These are phyloP conservation scores for Diaporthe vexans DNA, from an alignment of 2,329 filamentous ascomycete genomes.

Conservation along the genomic window DNA sequence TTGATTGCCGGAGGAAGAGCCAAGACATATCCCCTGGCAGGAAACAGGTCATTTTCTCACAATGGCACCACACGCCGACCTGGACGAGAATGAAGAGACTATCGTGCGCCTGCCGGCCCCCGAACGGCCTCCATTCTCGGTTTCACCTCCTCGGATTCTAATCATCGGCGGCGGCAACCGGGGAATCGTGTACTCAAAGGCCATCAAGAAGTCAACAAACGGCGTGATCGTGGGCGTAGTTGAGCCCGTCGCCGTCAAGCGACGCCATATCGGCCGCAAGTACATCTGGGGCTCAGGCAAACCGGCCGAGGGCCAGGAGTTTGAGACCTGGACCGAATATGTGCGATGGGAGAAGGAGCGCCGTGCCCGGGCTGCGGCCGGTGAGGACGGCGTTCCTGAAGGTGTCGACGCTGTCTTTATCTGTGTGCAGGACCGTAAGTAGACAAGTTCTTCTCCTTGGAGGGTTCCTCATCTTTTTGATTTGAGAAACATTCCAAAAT, in stretches of 20 bases:
- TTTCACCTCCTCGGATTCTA: background rate
- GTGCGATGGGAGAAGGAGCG: conserved; percentile 21
- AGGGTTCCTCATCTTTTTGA: no score
- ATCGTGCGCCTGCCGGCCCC: conserved; percentile 22
- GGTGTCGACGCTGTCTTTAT: conserved; percentile 21
- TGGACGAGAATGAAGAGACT: background rate
- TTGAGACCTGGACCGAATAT: background rate
- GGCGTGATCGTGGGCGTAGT: conserved; percentile 4
- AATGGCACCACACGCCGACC: conserved; percentile 26
- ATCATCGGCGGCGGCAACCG: conserved; percentile 23
- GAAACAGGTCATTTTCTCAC: background rate
- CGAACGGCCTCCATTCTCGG: conserved; percentile 4
- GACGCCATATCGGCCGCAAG: conserved; percentile 10
- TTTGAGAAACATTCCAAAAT: no score
- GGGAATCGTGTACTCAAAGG: conserved; percentile 2
- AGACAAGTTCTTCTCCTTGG: no score
- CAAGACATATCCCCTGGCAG: background rate
- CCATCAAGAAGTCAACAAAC: conserved; percentile 19
- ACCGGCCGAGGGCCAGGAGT: conserved; percentile 28
- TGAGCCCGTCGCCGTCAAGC: conserved; percentile 21
- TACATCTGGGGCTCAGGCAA: conserved; percentile 9
- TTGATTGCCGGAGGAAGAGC: background rate
- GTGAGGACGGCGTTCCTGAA: background rate
- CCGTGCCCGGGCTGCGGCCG: background rate
- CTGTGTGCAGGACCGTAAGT: conserved; percentile 18